Base-by-base conservation (phyloP, 306 rosid genomes). In the Quillaja saponaria region DNA sequence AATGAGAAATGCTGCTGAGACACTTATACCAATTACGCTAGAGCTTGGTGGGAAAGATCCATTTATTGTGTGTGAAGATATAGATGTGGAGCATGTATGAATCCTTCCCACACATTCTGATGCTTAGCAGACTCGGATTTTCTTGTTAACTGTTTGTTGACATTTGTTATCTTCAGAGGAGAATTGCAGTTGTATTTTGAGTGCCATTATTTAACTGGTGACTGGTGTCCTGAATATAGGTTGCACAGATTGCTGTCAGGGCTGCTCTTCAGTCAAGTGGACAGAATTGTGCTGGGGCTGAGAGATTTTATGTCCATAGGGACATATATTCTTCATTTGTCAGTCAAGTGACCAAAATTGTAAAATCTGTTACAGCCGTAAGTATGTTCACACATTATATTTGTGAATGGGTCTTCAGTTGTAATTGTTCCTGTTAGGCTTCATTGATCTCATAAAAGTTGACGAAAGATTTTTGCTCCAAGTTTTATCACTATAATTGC, bases 1-100 rank as follows among this genome's bases (percentile, higher is more conserved):
- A 79, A 94, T 94, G 97, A 79, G 73, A 80, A 85, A 55, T 78
- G 99, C 99, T 50, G 74, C 97, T 13, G 96, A 87, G 72, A 89
- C 77, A 10, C 95, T 94, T 62, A 76, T 72, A 58, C 99, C 97
- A 20, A 90, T 94, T 63, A 94, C 99, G 2, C 86, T 94, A 39
- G 99, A 94, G 87, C 90, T 94, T 76, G 99, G 99, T 49, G 99
- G 99, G 69, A 94, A 94, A 88, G 97, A 89, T 81, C 86, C 96
- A 70, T 94, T 94, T 80, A 85, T 94, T 61, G 95, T 94, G 51
- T 94, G 97, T 45, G 95, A 94, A 20, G 97, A 94, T 67, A 95
- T 67, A 59, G 95, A 94, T 83, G 84, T 87, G 84, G 89, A 94
- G 48, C 89, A 68, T 48, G 99, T 89, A 86, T 66, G 88, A 33